Evolutionary conservation across 2,329 filamentous ascomycete genomes (phyloP).

Genomic region (Raffaelea ambrosiae): DNA sequence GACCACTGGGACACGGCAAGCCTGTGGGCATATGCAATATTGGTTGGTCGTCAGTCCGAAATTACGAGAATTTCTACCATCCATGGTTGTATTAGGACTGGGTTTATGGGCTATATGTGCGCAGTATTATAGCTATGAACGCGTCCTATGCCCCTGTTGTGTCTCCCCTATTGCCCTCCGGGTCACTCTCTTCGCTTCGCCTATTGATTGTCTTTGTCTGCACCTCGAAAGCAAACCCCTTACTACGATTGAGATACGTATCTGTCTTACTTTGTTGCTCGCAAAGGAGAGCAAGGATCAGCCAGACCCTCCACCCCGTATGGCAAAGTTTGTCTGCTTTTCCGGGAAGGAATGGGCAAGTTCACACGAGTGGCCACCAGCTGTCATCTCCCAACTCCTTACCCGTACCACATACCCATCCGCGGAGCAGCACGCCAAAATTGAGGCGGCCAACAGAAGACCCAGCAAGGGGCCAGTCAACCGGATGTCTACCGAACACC

Average conservation of each 20-base stretch:
- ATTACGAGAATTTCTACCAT: conserved; percentile 21
- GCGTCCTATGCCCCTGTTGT: neutral
- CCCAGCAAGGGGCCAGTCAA: no score
- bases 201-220: neutral
- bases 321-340: no score
- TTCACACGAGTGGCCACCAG: no score
- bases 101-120: conserved; percentile 27
- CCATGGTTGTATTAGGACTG: conserved; percentile 22
- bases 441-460: no score
- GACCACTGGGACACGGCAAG: neutral
- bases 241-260: neutral
- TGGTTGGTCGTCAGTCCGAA: conserved; percentile 23
- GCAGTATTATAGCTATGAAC: conserved; percentile 23
- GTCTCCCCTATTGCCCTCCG: neutral
- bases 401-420: no score
- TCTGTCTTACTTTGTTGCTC: no score
- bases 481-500: no score
- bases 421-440: no score
- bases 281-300: neutral
- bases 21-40: conserved; percentile 12
- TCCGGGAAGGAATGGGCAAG: no score
- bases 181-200: neutral
- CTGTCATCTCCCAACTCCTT: no score
- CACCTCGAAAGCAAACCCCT: neutral
- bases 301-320: neutral